phyloP scores from a whole-genome alignment of 345 rosid genomes.

The Atalantia buxifolia region DNA sequence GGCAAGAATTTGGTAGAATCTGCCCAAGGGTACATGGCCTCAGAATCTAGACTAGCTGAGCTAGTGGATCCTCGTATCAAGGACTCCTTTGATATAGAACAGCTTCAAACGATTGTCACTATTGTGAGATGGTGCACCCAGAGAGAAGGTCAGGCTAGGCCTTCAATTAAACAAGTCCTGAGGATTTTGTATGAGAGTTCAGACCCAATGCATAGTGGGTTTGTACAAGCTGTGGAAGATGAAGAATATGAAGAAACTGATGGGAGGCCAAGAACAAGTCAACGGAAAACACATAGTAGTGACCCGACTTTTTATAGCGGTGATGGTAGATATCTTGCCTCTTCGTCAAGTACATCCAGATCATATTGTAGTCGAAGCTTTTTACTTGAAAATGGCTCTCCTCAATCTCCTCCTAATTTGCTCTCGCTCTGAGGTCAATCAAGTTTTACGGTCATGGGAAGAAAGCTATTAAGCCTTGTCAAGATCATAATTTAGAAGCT shows the following conservation, averaged over 20 bases:
- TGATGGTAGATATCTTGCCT: constrained; percentile 69
- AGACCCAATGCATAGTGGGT: constrained; percentile 73
- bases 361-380: constrained; percentile 88
- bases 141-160: constrained; percentile 72
- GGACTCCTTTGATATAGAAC: constrained; percentile 66
- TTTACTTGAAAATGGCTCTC: constrained; percentile 79
- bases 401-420: constrained; percentile 64
- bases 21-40: constrained; percentile 47
- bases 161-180: constrained; percentile 85
- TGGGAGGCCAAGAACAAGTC: constrained; percentile 54
- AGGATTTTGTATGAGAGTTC: constrained; percentile 78
- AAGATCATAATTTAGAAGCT: not conserved
- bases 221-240: constrained; percentile 59
- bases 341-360: constrained; percentile 90
- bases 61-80: constrained; percentile 62
- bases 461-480: not conserved
- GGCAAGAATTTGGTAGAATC: constrained; percentile 76
- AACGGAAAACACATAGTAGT: constrained; percentile 51
- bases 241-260: constrained; percentile 59
- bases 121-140: constrained; percentile 91
- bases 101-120: constrained; percentile 58
- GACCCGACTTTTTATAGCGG: constrained; percentile 50
- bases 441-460: not conserved
- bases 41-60: constrained; percentile 53
- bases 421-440: constrained; percentile 36